Evolutionary conservation across 225 moss, liverwort and hornwort genomes (phyloP), one percentile per base, ranked within the genome.

Genomic region (Rhytidiadelphus loreus): DNA sequence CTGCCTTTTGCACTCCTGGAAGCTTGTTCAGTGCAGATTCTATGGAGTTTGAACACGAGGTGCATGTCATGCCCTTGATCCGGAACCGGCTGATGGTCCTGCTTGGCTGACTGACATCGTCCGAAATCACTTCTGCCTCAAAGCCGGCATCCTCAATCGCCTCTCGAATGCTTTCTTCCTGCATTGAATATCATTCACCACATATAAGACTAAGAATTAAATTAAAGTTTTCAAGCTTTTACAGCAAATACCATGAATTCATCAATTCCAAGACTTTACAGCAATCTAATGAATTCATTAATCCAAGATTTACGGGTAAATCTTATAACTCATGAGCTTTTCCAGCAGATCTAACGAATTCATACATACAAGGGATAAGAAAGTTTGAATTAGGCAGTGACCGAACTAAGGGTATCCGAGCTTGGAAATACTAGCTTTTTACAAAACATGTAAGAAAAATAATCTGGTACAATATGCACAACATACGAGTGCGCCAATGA

Each of bases 141-240:
- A 97, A 99, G 83, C 98, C 98, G 22, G 97, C 97, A 90, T 99
- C 98, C 84, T 97, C 95, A 66, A 99, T 97, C 11, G 98, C 97
- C 90, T 99, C 97, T 56, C 94, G 96, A 61, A 99, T 97, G 22
- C 75, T 91, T 46, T 92, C 95, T 84, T 99, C 96, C 97, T 99
- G 91, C 32, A 88, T 74, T 59, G 21, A 57, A 30, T 39, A 53
- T 83, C 83, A 83, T 48, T 16, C 13, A 78, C 55, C 32, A 18
- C 71, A 62, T 76, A 29, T 12, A 11, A 86, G 83, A 92, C 93
- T 91, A 88, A 44, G 41, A 93, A 92, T 24, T 11, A 32, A 62
- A 62, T 62, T 32, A 2, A 46, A 33, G 48, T 4, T 46, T 48
- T 35, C 33, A 62, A 63, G 32, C 16, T 63, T 16, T 63, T 46